phyloP scores from a whole-genome alignment of 1,284 basidiomycete genomes.

The Mycena sp. region DNA sequence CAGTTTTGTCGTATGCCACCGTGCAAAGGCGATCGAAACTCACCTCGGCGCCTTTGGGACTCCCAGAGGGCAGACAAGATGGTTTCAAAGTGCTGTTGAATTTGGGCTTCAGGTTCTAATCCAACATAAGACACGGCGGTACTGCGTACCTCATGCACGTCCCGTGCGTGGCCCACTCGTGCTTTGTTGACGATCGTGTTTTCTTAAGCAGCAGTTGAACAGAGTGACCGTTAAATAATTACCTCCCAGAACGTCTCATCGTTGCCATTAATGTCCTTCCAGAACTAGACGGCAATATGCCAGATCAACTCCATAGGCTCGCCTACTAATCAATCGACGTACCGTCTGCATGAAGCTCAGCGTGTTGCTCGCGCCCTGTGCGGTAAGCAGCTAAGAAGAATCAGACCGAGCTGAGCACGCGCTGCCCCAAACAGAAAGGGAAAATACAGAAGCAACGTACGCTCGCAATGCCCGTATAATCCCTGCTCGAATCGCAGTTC shows the following conservation, averaged over 20 bases:
- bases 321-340: constrained; percentile 9
- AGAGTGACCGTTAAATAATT: too few species aligned
- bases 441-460: too few species aligned
- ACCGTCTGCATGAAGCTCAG: constrained; percentile 75
- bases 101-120: background rate
- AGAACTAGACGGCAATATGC: constrained; percentile 52
- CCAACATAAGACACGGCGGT: background rate
- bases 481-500: constrained; percentile 73
- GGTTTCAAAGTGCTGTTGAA: constrained; percentile 64
- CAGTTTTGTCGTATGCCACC: too few species aligned
- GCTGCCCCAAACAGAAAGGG: too few species aligned
- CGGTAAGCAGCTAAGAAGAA: constrained; percentile 59
- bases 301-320: background rate
- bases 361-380: constrained; percentile 67
- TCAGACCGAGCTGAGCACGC: background rate
- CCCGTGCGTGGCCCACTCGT: constrained; percentile 80
- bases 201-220: too few species aligned
- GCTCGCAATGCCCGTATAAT: constrained; percentile 63
- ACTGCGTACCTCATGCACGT: constrained; percentile 70
- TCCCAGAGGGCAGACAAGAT: constrained; percentile 67
- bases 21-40: too few species aligned
- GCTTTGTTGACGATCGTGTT: constrained; percentile 45
- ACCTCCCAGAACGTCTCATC: constrained; percentile 80
- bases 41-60: constrained; percentile 63
- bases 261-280: constrained; percentile 70